Evolutionary conservation across 2,329 filamentous ascomycete species (phyloP).

Genomic region (Zymoseptoria pseudotritici): DNA sequence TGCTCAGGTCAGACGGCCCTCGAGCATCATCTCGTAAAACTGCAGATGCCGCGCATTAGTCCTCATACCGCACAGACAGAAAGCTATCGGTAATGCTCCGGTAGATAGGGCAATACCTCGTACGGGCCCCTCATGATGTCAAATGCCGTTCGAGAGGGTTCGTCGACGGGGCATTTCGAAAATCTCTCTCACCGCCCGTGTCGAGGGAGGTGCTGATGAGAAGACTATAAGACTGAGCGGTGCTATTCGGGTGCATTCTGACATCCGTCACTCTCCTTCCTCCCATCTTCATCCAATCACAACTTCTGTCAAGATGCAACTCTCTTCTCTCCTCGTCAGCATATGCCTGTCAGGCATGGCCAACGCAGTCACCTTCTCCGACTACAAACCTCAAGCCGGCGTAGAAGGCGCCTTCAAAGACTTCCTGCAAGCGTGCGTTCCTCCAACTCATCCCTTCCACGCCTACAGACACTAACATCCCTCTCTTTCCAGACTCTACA

Average conservation of each 20-base stretch:
- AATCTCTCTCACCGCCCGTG: not conserved
- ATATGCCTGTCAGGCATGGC: conserved; percentile 3
- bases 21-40: not conserved
- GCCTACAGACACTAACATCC: not conserved
- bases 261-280: not conserved
- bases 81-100: not conserved
- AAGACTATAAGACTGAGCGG: not conserved
- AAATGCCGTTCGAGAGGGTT: not conserved
- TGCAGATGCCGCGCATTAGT: not conserved
- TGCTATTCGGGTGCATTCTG: not conserved
- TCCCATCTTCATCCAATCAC: not conserved
- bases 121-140: not conserved
- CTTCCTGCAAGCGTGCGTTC: conserved; percentile 7
- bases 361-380: conserved; percentile 2
- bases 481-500: conserved; percentile 2
- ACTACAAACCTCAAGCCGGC: conserved; percentile 4
- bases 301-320: conserved; percentile 3
- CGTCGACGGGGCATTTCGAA: not conserved
- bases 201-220: not conserved
- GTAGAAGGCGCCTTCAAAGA: conserved; percentile 6
- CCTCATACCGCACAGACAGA: not conserved
- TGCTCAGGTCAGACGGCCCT: not conserved
- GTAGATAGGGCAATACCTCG: not conserved
- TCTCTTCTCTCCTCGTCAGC: not conserved
- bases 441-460: not conserved